Percentiles rank a stretch among this genome's conserved stretches.
These are phyloP conservation scores for Termitomyces sp. DNA, from an alignment of 768 basidiomycete genomes.

Conservation along the genomic window DNA sequence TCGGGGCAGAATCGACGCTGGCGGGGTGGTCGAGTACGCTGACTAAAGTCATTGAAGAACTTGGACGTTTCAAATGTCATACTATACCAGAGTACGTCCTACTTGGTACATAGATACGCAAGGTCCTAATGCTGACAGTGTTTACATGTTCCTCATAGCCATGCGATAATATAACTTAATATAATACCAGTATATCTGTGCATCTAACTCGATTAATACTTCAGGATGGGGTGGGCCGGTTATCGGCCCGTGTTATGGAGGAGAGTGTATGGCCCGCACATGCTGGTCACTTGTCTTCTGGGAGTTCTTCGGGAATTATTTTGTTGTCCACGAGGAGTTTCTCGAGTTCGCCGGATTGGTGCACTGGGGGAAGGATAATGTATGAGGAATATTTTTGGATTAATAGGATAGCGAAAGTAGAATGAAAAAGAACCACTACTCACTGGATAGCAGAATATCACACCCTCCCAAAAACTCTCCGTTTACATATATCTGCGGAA, in stretches of 20 bases:
- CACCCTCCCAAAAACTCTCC: slow-evolving; percentile 98
- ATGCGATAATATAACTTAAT: not conserved
- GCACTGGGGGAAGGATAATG: slow-evolving; percentile 55
- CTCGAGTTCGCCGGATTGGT: slow-evolving; percentile 93
- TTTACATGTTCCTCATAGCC: not conserved
- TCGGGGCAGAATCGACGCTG: slow-evolving; percentile 42
- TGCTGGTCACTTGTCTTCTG: slow-evolving; percentile 1
- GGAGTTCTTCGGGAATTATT: slow-evolving; percentile 52
- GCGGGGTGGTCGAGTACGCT: slow-evolving; percentile 54
- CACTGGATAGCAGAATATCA: slow-evolving; percentile 89
- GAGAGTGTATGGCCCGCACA: not conserved
- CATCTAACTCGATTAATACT: slow-evolving; percentile 1
- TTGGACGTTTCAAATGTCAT: not conserved
- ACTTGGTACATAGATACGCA: not conserved
- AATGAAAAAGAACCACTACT: slow-evolving; percentile 30
- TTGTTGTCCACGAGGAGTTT: slow-evolving; percentile 68
- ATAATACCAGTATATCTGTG: not conserved
- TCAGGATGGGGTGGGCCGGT: not conserved
- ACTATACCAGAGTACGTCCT: slow-evolving; percentile 7
- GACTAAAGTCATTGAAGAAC: not conserved
- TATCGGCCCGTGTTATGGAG: not conserved
- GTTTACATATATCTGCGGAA: slow-evolving; percentile 92
- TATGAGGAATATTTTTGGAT: not conserved
- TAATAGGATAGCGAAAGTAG: not conserved
- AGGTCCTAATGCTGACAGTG: slow-evolving; percentile 1